Base-by-base conservation (phyloP, 2,329 filamentous ascomycete genomes). In the Alternaria novae-zelandiae region DNA sequence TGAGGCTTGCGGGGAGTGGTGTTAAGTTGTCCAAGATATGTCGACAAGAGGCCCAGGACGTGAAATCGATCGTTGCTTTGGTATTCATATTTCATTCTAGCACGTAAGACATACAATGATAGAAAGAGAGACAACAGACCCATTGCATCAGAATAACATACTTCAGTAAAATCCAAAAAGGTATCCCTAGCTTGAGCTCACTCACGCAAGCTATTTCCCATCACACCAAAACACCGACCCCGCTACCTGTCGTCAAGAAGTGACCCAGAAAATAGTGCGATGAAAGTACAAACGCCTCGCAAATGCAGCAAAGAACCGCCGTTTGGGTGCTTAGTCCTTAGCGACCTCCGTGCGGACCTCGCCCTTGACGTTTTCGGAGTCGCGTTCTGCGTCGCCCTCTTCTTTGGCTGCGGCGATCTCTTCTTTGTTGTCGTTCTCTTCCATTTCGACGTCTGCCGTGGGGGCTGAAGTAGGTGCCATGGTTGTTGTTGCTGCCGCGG, bases 401-500 rank as follows among this genome's bases (percentile, higher is more conserved):
- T 72, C 67, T 55, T 76, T 76, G 6, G 60, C 69, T n/a, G 68
- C 67, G 2, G 68, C 47, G 11, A 70, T 17, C 3, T 68, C 64
- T 5, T 70, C 70, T 21, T 74, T 70, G 1, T 66, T 67, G 2
- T 66, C 68, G 7, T 70, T 70, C 17, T 66, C 69, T 3, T 65
- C 72, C 76, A 79, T 79, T 9, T 78, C 75, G 2, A 79, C 75
- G 54, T 79, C 77, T 21, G 67, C 70, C 7, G 56, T 53, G 17
- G 65, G 64, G 10, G 67, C 69, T 36, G 71, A 65, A n/a, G 68
- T 64, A 4, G 71, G 50, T 30, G 65, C 64, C 13, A 70, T 60
- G 12, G 69, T 32, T n/a, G 36, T 53, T 9, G 59, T 61, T 21
- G 72, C 64, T 6, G 69, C 62, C 6, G 67, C 63, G 26, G 67